phyloP scores from a whole-genome alignment of 2,329 filamentous ascomycete species.

The Alternaria arbusti region DNA sequence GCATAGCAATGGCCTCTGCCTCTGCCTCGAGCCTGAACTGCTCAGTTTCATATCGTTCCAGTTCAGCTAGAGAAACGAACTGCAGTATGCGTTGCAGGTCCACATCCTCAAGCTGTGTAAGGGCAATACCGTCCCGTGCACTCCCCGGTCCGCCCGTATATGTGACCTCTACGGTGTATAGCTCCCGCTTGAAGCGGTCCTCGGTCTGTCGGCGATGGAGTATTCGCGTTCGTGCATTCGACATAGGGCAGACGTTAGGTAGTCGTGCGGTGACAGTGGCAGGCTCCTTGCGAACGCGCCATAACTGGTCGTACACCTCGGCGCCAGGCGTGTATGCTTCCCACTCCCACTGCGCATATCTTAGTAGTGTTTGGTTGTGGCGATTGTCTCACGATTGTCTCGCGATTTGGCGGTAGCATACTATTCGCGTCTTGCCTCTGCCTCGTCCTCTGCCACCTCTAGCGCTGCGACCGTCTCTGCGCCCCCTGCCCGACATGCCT shows the following conservation, averaged over 20 bases:
- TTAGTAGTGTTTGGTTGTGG: constrained; percentile 1
- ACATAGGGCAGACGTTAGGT: constrained; percentile 34
- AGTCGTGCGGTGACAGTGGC: constrained; percentile 33
- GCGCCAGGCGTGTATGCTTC: constrained; percentile 36
- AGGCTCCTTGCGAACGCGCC: constrained; percentile 35
- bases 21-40: constrained; percentile 38
- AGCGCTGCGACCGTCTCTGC: constrained; percentile 18
- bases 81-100: constrained; percentile 38
- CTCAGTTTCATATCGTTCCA: constrained; percentile 43
- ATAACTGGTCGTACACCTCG: constrained; percentile 39
- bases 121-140: not conserved
- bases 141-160: not conserved
- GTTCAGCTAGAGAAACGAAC: constrained; percentile 37
- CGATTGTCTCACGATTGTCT: not conserved
- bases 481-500: constrained; percentile 34
- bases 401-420: constrained; percentile 7
- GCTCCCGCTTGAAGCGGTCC: constrained; percentile 28
- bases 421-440: constrained; percentile 23
- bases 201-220: constrained; percentile 36
- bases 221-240: constrained; percentile 37
- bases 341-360: constrained; percentile 33
- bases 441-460: constrained; percentile 13
- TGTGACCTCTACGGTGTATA: constrained; percentile 34
- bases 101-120: constrained; percentile 27
- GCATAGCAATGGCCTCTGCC: constrained; percentile 27